Conservation (phyloP, 148 eudicot species). For the Salicornia ramosissima region DNA sequence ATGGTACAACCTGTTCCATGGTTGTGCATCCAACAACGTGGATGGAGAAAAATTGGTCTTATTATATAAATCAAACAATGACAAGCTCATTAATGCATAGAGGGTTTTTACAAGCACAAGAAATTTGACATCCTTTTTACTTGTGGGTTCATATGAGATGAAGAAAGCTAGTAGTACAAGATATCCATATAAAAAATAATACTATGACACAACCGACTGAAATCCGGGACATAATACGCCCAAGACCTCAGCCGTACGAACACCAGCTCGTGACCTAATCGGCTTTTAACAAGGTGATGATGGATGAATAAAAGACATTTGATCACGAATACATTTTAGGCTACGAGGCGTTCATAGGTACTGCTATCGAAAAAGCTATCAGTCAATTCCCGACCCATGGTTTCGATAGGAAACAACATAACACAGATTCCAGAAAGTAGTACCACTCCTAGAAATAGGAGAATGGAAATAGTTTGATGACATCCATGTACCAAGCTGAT, state of each 20-base stretch:
- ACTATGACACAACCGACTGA: conserved; percentile 2
- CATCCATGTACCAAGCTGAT: conserved; percentile 60
- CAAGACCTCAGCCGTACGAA: conserved; percentile 7
- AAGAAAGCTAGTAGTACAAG: neutral
- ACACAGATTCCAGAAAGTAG: conserved; percentile 53
- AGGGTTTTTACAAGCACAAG: neutral
- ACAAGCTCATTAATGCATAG: neutral
- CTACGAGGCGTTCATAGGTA: conserved; percentile 5
- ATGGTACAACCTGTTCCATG: no score
- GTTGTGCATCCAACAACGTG: no score
- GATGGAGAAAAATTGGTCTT: no score
- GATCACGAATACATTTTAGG: neutral
- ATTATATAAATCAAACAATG: neutral
- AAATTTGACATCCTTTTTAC: neutral
- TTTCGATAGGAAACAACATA: conserved; percentile 62
- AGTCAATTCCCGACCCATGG: conserved; percentile 55
- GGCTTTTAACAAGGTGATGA: neutral
- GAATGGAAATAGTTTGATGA: conserved; percentile 49
- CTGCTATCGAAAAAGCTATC: conserved; percentile 29
- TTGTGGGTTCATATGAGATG: neutral
- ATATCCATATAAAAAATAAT: neutral
- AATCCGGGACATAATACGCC: conserved; percentile 1
- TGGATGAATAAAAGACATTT: neutral
- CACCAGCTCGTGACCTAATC: conserved; percentile 5
- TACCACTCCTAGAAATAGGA: conserved; percentile 52